These are phyloP conservation scores for Stemphylium lycopersici DNA, from an alignment of 2,329 filamentous ascomycete genomes.

Conservation along the genomic window DNA sequence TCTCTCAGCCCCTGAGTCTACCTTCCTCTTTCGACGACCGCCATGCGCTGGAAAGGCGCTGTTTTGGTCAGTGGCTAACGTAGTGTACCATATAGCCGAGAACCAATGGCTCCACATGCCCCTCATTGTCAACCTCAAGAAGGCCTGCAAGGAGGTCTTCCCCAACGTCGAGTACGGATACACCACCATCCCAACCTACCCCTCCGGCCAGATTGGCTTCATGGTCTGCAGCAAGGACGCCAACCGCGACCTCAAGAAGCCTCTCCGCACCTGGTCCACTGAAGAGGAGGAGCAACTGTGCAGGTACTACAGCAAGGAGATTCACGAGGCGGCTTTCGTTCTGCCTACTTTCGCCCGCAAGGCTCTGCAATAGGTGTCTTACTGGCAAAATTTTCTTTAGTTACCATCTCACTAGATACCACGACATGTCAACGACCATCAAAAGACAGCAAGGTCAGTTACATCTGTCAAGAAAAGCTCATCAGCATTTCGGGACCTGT, in stretches of 20 bases:
- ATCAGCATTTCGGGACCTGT: not conserved
- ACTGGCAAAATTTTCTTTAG: constrained; percentile 15
- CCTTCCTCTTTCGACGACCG: constrained; percentile 18
- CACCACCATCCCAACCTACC: constrained; percentile 99
- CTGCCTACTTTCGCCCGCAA: constrained; percentile 92
- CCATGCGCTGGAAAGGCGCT: constrained; percentile 25
- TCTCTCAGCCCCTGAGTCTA: constrained; percentile 52
- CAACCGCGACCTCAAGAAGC: constrained; percentile 80
- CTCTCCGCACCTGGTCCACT: constrained; percentile 76
- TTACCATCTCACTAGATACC: constrained; percentile 41
- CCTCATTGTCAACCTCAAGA: constrained; percentile 93
- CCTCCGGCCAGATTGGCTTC: constrained; percentile 98
- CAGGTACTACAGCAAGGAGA: constrained; percentile 96
- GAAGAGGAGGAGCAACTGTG: constrained; percentile 94
- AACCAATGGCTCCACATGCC: constrained; percentile 99
- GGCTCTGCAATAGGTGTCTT: constrained; percentile 56
- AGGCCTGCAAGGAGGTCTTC: constrained; percentile 96
- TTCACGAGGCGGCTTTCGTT: constrained; percentile 93
- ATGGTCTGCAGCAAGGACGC: constrained; percentile 99
- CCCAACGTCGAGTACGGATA: constrained; percentile 97
- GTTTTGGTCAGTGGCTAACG: constrained; percentile 32
- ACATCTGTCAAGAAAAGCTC: not conserved
- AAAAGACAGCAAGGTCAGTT: constrained; percentile 30
- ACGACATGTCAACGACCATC: constrained; percentile 32
- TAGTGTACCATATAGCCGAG: constrained; percentile 68